A percentile compares a stretch with the other conserved stretches of the same genome.
Evolutionary conservation across 495 filamentous ascomycete species (phyloP).

Genomic region (Penicillium nucicola): DNA sequence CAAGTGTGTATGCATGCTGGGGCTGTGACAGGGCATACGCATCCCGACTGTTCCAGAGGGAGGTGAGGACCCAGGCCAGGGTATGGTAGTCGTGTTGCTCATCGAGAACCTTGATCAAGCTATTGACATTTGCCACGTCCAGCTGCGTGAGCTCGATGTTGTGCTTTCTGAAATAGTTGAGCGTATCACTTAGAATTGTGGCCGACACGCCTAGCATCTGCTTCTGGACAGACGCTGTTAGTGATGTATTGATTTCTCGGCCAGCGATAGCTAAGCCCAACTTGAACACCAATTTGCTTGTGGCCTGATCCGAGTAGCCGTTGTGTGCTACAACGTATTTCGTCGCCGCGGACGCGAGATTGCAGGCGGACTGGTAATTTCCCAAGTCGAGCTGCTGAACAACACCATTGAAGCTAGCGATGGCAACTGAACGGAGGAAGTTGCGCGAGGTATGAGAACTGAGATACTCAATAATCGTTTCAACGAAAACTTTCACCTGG

Average conservation of each 20-base stretch:
- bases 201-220: no score
- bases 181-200: no score
- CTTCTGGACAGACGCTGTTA: no score
- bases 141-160: conserved; percentile 6
- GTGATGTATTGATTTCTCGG: no score
- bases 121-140: conserved; percentile 17
- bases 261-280: no score
- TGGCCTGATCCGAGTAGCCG: no score
- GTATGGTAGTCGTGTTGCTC: conserved; percentile 26
- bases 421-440: conserved; percentile 27
- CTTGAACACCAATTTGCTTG: no score
- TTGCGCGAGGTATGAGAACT: conserved; percentile 16
- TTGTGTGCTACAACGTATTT: neutral
- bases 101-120: conserved; percentile 23
- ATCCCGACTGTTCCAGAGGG: conserved; percentile 27
- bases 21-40: conserved; percentile 10
- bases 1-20: conserved; percentile 18
- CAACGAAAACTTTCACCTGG: conserved; percentile 16
- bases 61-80: conserved; percentile 22
- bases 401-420: conserved; percentile 21
- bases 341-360: conserved; percentile 17
- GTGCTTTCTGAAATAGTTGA: no score
- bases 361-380: conserved; percentile 14
- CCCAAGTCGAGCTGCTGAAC: conserved; percentile 8
- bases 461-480: conserved; percentile 21